Percentiles rank a stretch among this genome's conserved stretches.
These are phyloP conservation scores for Lachancea sp. DNA, from an alignment of 805 yeast genomes.

Conservation along the genomic window DNA sequence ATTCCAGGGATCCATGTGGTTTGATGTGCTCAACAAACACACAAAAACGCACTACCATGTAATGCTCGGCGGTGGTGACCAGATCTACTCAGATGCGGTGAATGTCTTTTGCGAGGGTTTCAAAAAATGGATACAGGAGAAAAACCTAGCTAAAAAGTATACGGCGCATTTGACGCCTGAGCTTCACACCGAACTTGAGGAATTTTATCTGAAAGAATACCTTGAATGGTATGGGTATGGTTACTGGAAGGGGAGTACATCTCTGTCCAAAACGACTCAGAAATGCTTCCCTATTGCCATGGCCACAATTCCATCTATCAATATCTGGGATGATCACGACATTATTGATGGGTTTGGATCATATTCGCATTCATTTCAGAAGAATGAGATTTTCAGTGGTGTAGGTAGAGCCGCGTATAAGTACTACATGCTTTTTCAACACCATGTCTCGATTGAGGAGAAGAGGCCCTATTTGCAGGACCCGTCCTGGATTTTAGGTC, in stretches of 20 bases:
- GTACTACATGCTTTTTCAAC: constrained; percentile 89
- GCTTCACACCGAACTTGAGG: constrained; percentile 48
- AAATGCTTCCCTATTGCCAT: constrained; percentile 63
- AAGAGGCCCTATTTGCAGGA: constrained; percentile 38
- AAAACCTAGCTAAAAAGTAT: constrained; percentile 42
- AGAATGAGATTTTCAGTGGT: constrained; percentile 55
- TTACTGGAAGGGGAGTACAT: constrained; percentile 60
- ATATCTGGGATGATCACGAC: constrained; percentile 92
- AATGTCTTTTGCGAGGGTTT: constrained; percentile 49
- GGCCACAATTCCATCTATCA: constrained; percentile 78
- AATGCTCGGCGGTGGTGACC: constrained; percentile 98
- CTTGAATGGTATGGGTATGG: constrained; percentile 88
- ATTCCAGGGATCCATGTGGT: constrained; percentile 79
- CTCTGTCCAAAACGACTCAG: constrained; percentile 58
- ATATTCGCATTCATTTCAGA: constrained; percentile 71
- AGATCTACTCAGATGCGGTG: constrained; percentile 80
- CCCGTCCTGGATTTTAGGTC: constrained; percentile 59
- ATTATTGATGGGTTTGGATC: constrained; percentile 96
- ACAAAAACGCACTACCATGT: constrained; percentile 67
- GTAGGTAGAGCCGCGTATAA: constrained; percentile 77
- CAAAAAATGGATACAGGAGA: constrained; percentile 56
- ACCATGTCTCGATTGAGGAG: constrained; percentile 53
- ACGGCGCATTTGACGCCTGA: constrained; percentile 41
- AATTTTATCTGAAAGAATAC: constrained; percentile 69
- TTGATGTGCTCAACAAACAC: constrained; percentile 72